phyloP scores from a whole-genome alignment of 139 green algal species.

The Micromonas pusilla region DNA sequence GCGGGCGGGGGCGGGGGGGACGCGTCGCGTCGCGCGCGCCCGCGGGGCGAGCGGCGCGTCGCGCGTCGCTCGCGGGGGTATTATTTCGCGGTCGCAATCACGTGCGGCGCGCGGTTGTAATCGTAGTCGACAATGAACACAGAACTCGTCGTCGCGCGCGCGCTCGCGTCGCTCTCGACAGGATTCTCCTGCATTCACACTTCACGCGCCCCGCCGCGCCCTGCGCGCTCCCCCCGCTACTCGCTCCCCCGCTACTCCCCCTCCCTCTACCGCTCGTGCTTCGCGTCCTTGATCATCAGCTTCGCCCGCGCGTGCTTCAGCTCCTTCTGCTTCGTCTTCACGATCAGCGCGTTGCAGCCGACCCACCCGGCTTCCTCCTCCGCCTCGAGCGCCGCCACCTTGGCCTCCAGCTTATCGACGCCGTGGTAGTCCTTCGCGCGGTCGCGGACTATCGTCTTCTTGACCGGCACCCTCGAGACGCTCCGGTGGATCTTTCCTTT shows the following conservation, averaged over 20 bases:
- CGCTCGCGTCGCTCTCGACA: background rate
- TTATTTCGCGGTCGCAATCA: too few relatives aligned
- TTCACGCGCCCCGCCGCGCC: background rate
- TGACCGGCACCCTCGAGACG: background rate
- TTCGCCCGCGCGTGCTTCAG: slow-evolving; percentile 5
- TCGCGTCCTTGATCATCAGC: background rate
- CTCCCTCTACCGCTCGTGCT: background rate
- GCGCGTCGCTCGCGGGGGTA: too few relatives aligned
- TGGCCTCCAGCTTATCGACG: background rate
- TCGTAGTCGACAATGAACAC: background rate
- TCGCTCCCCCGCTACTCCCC: background rate
- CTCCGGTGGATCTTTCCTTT: background rate
- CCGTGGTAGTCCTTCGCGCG: background rate
- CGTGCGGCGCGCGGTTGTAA: background rate
- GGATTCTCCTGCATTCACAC: background rate
- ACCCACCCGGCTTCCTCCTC: background rate
- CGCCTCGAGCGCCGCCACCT: background rate
- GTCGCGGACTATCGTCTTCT: background rate
- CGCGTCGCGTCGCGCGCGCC: too few relatives aligned
- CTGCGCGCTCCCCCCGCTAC: background rate
- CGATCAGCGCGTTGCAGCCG: background rate
- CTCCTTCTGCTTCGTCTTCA: slow-evolving; percentile 21
- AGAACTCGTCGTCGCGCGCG: background rate
- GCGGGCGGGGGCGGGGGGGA: too few relatives aligned
- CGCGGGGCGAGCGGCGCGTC: too few relatives aligned